phyloP scores from a whole-genome alignment of 768 basidiomycete species.

The Nidularia sp. region DNA sequence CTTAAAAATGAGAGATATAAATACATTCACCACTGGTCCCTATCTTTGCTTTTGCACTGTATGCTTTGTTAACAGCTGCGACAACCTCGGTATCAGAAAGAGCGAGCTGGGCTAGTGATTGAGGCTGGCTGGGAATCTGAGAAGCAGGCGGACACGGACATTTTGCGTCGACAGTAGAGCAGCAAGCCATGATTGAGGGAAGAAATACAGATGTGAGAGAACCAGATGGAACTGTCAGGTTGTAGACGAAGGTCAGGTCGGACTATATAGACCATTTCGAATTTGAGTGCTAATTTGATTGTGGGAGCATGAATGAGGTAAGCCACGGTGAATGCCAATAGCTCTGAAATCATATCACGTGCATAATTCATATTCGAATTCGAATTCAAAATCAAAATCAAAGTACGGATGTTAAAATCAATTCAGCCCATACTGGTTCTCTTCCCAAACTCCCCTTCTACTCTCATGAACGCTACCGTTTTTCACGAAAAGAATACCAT shows the following conservation, averaged over 20 bases:
- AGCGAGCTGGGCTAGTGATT: neutral
- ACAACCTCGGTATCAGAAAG: constrained; percentile 10
- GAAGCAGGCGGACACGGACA: neutral
- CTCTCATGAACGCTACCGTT: no score
- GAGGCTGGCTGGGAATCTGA: neutral
- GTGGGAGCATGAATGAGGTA: neutral
- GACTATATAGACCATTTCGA: neutral
- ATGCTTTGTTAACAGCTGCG: constrained; percentile 20
- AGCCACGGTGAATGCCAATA: no score
- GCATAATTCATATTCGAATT: constrained; percentile 2
- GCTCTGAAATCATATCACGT: no score
- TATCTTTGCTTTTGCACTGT: constrained; percentile 22
- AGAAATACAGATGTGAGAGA: neutral
- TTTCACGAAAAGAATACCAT: no score
- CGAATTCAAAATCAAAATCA: neutral
- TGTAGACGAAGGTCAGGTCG: neutral
- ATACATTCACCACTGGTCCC: constrained; percentile 18
- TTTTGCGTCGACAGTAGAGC: neutral
- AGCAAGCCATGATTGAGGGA: neutral
- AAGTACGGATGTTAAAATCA: neutral
- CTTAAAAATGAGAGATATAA: neutral
- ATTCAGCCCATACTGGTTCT: neutral
- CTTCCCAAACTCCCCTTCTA: neutral
- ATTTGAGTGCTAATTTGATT: neutral
- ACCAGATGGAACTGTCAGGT: no score